Evolutionary conservation across 208 protist genomes (phyloP).

Genomic region (Leishmania martiniquensis): DNA sequence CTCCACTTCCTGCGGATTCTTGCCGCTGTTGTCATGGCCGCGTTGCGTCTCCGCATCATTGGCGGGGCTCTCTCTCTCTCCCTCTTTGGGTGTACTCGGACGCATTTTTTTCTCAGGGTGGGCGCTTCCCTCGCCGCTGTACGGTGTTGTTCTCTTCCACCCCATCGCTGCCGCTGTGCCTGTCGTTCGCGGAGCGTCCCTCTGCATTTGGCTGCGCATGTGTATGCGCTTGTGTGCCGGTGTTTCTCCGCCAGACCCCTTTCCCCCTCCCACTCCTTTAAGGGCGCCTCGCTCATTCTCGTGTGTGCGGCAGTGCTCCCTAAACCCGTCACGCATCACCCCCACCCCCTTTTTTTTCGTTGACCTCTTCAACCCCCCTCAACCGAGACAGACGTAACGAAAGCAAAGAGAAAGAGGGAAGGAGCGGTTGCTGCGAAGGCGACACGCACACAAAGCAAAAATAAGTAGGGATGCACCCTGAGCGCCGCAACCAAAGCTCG

Average conservation of each 20-base stretch:
- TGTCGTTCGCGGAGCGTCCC: background rate
- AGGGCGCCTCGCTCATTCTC: too few relatives aligned
- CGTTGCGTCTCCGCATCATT: background rate
- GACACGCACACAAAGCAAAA: too few relatives aligned
- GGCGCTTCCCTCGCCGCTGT: background rate
- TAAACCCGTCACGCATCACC: background rate
- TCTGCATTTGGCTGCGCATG: background rate
- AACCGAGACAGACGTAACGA: too few relatives aligned
- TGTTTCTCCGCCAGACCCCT: too few relatives aligned
- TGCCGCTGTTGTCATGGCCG: background rate
- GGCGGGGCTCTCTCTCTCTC: background rate
- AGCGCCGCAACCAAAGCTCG: too few relatives aligned
- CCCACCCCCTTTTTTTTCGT: background rate
- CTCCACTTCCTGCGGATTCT: constrained; percentile 3
- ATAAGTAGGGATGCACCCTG: too few relatives aligned
- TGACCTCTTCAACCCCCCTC: too few relatives aligned
- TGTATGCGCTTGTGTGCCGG: background rate
- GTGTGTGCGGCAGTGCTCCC: background rate
- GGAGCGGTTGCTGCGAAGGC: too few relatives aligned
- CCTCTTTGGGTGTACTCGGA: background rate
- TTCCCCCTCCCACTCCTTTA: too few relatives aligned
- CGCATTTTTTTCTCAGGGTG: background rate
- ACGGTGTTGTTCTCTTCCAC: background rate
- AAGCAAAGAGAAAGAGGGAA: too few relatives aligned
- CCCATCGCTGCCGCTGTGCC: background rate